A percentile compares a stretch with the other conserved stretches of the same genome.
Conservation (phyloP, 2,329 filamentous ascomycete genomes). For the Leptographium galeiforme region DNA sequence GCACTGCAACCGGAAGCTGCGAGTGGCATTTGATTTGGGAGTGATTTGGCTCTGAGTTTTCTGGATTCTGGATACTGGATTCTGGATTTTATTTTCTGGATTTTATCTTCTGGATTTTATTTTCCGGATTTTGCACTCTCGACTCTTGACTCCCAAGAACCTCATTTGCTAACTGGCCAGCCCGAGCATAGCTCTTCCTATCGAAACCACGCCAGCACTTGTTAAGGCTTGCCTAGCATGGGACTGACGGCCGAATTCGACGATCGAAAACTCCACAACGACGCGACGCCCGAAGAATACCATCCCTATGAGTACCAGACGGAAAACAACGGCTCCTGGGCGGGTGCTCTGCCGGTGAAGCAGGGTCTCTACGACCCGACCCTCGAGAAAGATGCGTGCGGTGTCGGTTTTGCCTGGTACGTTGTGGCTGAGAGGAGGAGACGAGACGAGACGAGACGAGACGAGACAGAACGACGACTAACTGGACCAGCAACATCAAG, state of each 20-base stretch:
- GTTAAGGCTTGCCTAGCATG: slow-evolving; percentile 50
- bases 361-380: slow-evolving; percentile 94
- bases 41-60: background rate
- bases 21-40: no score
- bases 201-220: background rate
- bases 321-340: slow-evolving; percentile 79
- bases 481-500: slow-evolving; percentile 98
- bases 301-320: slow-evolving; percentile 75
- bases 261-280: slow-evolving; percentile 51
- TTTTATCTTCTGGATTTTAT: no score
- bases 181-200: background rate
- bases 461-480: no score
- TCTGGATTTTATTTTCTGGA: no score
- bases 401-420: slow-evolving; percentile 98
- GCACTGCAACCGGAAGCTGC: no score
- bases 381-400: slow-evolving; percentile 97
- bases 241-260: slow-evolving; percentile 52
- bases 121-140: no score
- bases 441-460: no score
- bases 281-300: slow-evolving; percentile 46
- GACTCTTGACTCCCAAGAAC: no score
- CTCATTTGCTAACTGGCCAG: no score
- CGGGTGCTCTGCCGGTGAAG: slow-evolving; percentile 88
- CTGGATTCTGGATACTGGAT: no score
- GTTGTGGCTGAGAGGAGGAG: no score